These are phyloP conservation scores for Diaporthe australafricana DNA, from an alignment of 2,329 filamentous ascomycete species.

Conservation along the genomic window DNA sequence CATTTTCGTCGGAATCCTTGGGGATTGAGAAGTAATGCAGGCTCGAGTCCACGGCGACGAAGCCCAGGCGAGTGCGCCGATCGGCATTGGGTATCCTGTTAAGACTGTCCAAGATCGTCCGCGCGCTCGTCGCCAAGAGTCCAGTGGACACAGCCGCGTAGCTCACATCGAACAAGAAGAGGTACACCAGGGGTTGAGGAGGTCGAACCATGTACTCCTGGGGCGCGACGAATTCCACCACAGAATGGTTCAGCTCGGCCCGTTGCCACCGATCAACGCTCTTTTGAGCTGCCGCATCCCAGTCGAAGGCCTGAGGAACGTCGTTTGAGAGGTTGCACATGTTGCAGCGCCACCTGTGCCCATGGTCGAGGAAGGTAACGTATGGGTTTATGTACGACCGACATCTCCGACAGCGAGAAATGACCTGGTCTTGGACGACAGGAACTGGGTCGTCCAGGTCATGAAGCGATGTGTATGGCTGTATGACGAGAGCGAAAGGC, in stretches of 20 bases:
- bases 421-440: slow-evolving; percentile 95
- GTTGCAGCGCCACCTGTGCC: slow-evolving; percentile 98
- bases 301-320: slow-evolving; percentile 98
- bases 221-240: slow-evolving; percentile 96
- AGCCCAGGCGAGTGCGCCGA: slow-evolving; percentile 89
- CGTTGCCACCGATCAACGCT: slow-evolving; percentile 92
- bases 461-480: slow-evolving; percentile 93
- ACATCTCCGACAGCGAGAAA: slow-evolving; percentile 94
- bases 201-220: slow-evolving; percentile 99
- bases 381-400: slow-evolving; percentile 98
- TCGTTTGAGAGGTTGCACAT: slow-evolving; percentile 99
- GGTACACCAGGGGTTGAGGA: slow-evolving; percentile 93
- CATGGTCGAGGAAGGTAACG: slow-evolving; percentile 95
- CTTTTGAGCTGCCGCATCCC: slow-evolving; percentile 93
- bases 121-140: slow-evolving; percentile 89
- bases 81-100: slow-evolving; percentile 99
- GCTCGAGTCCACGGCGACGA: slow-evolving; percentile 94
- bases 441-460: slow-evolving; percentile 93
- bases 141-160: slow-evolving; percentile 90
- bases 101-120: slow-evolving; percentile 94
- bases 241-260: slow-evolving; percentile 93
- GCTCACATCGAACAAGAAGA: slow-evolving; percentile 96
- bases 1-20: slow-evolving; percentile 85
- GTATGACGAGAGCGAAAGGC: slow-evolving; percentile 94
- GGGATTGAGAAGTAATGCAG: slow-evolving; percentile 97